Conservation (phyloP, 352 stramenopile genomes). For the Phytophthora multivora region DNA sequence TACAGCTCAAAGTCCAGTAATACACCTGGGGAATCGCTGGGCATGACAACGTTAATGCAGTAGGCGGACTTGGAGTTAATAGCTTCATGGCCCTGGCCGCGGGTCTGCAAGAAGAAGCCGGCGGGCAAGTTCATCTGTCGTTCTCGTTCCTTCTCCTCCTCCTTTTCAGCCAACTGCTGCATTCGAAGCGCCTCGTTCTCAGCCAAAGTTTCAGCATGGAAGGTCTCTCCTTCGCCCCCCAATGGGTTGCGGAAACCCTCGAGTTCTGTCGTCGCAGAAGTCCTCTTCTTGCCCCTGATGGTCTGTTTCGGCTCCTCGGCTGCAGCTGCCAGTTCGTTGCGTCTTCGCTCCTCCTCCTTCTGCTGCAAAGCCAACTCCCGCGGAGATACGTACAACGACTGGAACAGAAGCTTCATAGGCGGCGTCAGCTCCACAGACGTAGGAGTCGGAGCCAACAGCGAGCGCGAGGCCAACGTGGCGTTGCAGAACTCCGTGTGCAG, state of each 20-base stretch:
- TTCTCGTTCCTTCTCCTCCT: constrained; percentile 30
- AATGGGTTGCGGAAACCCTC: constrained; percentile 17
- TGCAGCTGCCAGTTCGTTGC: constrained; percentile 33
- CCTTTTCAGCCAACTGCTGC: constrained; percentile 9
- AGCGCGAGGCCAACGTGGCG: constrained; percentile 49
- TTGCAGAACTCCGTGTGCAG: constrained; percentile 72
- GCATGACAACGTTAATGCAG: constrained; percentile 80
- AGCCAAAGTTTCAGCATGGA: constrained; percentile 22
- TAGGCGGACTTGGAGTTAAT: constrained; percentile 64
- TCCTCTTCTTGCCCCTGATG: constrained; percentile 20
- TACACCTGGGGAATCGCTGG: constrained; percentile 61
- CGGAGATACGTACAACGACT: constrained; percentile 77
- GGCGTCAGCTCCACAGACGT: constrained; percentile 58
- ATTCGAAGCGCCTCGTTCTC: constrained; percentile 14
- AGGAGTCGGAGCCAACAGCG: constrained; percentile 34
- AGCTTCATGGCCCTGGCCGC: constrained; percentile 73
- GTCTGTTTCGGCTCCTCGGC: constrained; percentile 27
- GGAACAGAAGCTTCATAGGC: constrained; percentile 76
- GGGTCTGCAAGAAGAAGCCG: constrained; percentile 75
- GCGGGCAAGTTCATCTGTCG: constrained; percentile 39
- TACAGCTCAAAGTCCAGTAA: constrained; percentile 79
- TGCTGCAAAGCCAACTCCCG: constrained; percentile 53
- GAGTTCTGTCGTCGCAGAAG: not conserved
- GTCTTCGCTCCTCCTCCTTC: constrained; percentile 43
- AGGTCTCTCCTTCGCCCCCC: constrained; percentile 14